A percentile compares a stretch with the other conserved stretches of the same genome.
Conservation (phyloP, 169 alveolate species). For the Blepharisma undulans region DNA sequence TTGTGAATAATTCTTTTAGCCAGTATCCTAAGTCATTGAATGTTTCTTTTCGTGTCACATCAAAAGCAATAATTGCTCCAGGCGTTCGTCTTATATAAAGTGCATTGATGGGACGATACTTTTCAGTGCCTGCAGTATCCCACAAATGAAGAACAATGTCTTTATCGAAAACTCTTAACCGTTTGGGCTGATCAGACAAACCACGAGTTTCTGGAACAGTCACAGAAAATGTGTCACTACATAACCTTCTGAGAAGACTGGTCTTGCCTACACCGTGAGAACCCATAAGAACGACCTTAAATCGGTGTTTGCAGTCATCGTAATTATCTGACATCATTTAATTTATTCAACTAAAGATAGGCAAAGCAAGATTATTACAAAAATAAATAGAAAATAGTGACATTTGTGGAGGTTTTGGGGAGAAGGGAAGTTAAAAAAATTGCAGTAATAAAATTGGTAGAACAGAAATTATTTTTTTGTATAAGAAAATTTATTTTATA, state of each 20-base stretch:
- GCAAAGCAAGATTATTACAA: too few relatives aligned
- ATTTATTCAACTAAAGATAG: neutral
- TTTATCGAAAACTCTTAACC: constrained; percentile 10
- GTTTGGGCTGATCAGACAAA: constrained; percentile 60
- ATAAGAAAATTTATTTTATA: too few relatives aligned
- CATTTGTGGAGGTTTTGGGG: too few relatives aligned
- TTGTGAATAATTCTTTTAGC: neutral
- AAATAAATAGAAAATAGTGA: too few relatives aligned
- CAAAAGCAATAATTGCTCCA: constrained; percentile 68
- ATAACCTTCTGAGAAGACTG: constrained; percentile 60
- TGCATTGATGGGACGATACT: constrained; percentile 52
- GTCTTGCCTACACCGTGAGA: constrained; percentile 85
- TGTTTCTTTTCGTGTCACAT: constrained; percentile 24
- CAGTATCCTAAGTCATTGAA: constrained; percentile 7
- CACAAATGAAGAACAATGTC: constrained; percentile 26
- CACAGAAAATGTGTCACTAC: constrained; percentile 46
- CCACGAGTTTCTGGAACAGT: constrained; percentile 70
- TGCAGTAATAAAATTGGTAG: too few relatives aligned
- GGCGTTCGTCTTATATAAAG: constrained; percentile 60
- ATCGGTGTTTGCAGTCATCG: too few relatives aligned
- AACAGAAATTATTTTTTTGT: too few relatives aligned
- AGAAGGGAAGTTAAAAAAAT: too few relatives aligned
- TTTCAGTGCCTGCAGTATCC: constrained; percentile 82
- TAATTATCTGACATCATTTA: too few relatives aligned
- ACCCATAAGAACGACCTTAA: constrained; percentile 79